A percentile compares a stretch with the other conserved stretches of the same genome.
Conservation (phyloP, 441 rosid species). For the Populus hybrid region DNA sequence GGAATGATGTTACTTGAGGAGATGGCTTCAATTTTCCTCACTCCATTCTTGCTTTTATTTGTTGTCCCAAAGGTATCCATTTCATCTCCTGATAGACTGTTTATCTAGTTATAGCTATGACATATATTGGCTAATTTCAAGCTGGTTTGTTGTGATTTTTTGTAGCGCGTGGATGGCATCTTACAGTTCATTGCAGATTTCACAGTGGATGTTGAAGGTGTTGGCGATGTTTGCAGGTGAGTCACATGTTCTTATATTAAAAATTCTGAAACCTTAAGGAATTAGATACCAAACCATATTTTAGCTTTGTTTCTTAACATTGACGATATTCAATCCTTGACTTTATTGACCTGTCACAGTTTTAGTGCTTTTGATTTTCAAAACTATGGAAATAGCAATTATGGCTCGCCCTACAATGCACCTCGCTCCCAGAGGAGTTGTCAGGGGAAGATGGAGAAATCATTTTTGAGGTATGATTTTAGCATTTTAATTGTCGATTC, state of each 20-base stretch:
- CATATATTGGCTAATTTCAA: conserved; percentile 9
- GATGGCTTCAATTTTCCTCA: conserved; percentile 94
- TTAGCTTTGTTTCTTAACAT: conserved; percentile 7
- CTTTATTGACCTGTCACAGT: conserved; percentile 42
- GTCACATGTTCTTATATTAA: conserved; percentile 7
- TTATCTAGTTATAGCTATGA: conserved; percentile 8
- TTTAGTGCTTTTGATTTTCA: conserved; percentile 83
- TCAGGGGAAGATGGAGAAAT: conserved; percentile 98
- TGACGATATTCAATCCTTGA: neutral
- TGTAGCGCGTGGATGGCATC: conserved; percentile 95
- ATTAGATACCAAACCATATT: neutral
- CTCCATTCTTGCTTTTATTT: conserved; percentile 86
- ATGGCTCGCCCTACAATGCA: conserved; percentile 69
- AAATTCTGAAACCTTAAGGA: neutral
- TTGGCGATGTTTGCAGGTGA: conserved; percentile 96
- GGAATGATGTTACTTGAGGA: conserved; percentile 98
- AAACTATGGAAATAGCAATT: conserved; percentile 83
- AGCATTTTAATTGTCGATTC: neutral
- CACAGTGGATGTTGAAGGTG: conserved; percentile 91
- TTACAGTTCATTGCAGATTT: conserved; percentile 78
- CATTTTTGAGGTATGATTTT: conserved; percentile 75
- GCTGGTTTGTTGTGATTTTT: conserved; percentile 23
- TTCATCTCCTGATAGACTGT: conserved; percentile 8
- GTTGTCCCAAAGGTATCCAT: conserved; percentile 76
- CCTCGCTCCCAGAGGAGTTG: conserved; percentile 67